Conservation (phyloP, 148 eudicot species). For the Hydrangea macrophylla region DNA sequence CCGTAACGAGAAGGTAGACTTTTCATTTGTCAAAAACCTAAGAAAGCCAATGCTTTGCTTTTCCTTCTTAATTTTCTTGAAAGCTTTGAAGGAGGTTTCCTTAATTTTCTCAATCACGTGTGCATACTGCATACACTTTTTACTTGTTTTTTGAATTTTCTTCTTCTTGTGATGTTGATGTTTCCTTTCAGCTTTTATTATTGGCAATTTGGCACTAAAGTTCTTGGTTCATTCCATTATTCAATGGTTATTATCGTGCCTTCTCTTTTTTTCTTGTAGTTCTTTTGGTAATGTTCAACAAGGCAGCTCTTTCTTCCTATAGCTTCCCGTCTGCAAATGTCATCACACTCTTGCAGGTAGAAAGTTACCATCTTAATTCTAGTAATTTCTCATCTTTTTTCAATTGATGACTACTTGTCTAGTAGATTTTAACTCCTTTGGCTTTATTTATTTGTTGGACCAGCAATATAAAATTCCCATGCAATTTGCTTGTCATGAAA, state of each 20-base stretch:
- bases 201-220: neutral
- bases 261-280: slow-evolving; percentile 39
- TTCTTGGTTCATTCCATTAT: slow-evolving; percentile 11
- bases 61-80: no score
- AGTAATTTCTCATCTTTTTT: neutral
- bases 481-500: neutral
- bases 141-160: neutral
- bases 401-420: neutral
- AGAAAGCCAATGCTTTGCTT: neutral
- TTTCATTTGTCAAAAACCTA: neutral
- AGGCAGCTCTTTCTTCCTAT: slow-evolving; percentile 84
- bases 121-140: no score
- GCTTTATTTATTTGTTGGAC: neutral
- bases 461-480: neutral
- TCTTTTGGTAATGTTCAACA: slow-evolving; percentile 75
- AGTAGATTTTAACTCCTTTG: no score
- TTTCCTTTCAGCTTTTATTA: neutral
- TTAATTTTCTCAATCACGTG: neutral
- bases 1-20: neutral
- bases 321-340: slow-evolving; percentile 75
- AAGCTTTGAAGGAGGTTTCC: neutral
- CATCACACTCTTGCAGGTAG: slow-evolving; percentile 79
- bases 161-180: neutral
- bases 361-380: slow-evolving; percentile 6
- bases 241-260: slow-evolving; percentile 6